Conservation (phyloP, 805 yeast genomes). For the Candida palmyrensis region DNA sequence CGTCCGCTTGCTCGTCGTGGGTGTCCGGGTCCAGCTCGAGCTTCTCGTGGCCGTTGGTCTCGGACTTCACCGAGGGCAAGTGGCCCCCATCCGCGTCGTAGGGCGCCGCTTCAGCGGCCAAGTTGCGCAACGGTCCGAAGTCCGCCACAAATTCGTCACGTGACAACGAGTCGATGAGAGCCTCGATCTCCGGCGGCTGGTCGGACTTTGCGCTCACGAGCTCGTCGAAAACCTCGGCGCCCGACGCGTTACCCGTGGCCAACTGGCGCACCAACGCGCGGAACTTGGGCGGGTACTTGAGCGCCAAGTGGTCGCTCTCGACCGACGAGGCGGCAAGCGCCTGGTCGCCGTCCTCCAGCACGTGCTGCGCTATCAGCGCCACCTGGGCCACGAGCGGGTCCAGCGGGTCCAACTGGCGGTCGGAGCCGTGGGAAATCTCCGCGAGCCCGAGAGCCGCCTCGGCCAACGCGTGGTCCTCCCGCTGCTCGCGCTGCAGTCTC, state of each 20-base stretch:
- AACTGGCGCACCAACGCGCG: slow-evolving; percentile 5
- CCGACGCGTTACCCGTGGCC: no score
- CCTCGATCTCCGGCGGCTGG: slow-evolving; percentile 15
- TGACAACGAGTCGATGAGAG: slow-evolving; percentile 12
- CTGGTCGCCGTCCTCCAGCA: no score
- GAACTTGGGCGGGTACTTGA: slow-evolving; percentile 9
- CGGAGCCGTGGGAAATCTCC: background rate
- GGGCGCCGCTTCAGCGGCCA: slow-evolving; percentile 4
- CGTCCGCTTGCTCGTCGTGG: slow-evolving; percentile 6
- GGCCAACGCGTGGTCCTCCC: background rate
- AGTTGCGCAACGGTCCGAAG: slow-evolving; percentile 19
- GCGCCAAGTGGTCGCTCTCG: no score
- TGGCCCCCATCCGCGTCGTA: slow-evolving; percentile 8
- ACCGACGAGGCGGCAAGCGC: no score
- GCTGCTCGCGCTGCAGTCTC: background rate
- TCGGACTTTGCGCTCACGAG: slow-evolving; percentile 11
- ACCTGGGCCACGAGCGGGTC: no score
- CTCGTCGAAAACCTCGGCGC: no score
- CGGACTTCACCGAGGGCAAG: slow-evolving; percentile 1
- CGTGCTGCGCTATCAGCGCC: no score
- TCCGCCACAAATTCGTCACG: slow-evolving; percentile 25
- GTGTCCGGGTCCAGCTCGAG: slow-evolving; percentile 5
- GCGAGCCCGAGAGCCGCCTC: background rate
- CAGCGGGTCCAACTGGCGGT: no score
- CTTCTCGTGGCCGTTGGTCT: slow-evolving; percentile 6